Evolutionary conservation across 805 yeast genomes (phyloP), one percentile per base, ranked within the genome.

Genomic region (Cyberlindnera nakhonratchasimensis): DNA sequence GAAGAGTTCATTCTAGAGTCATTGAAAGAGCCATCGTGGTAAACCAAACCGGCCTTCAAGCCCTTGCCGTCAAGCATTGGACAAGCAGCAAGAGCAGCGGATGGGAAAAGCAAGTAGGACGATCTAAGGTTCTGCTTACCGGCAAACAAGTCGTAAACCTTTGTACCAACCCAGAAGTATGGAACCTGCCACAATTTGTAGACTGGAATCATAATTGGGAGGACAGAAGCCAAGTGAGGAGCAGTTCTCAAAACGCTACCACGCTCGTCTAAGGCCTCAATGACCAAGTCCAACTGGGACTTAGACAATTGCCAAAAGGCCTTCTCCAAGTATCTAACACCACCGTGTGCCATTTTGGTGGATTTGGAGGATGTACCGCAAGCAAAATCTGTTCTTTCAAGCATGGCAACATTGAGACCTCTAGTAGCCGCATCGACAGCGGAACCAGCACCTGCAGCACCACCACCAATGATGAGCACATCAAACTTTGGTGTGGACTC

Each of bases 271-370:
- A 88, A 71, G 6, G 96, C 96, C 65, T 88, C 96, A 54, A 86
- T 82, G 50, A 88, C 96, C 56, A 88, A 73, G 66, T 85, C 86
- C 64, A 85, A 72, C 70, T 90, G 98, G 47, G 82, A 91, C 65
- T 86, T 88, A 44, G 95, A 89, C 39, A 90, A 74, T 68, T 88
- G 89, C 77, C 88, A 88, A 57, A 90, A 79, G 29, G 97, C 97
- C 70, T 90, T 90, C 64, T 90, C 98, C 58, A 90, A 75, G 65
- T 90, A 90, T 58, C 98, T 75, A 32, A 90, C 96, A 63, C 98
- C 98, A 52, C 98, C 98, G 62, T 90, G 98, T 33, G 96, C 96
- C 81, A 90, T 86, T 69, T 90, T 90, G 37, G 98, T 90, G 13
- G 96, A 86, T 58, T 89, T 86, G 26, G 96, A 88, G 8, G 95